Percentiles rank a stretch among this genome's conserved stretches.
These are phyloP conservation scores for Phialocephala sp. DNA, from an alignment of 2,329 filamentous ascomycete species.

Conservation along the genomic window DNA sequence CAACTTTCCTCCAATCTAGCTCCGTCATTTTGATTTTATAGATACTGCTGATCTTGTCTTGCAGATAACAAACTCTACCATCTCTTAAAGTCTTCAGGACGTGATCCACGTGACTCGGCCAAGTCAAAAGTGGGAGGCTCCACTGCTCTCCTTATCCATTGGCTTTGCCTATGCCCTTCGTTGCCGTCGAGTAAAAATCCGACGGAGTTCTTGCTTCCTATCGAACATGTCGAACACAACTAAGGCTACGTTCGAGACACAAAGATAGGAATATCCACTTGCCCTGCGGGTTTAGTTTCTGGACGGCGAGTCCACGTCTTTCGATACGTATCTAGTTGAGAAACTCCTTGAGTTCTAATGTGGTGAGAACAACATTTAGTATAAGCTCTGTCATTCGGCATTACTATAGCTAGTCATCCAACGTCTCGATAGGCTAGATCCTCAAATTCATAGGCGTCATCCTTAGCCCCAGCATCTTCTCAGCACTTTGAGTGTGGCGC, in stretches of 20 bases:
- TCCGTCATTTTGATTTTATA: not conserved
- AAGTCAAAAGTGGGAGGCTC: constrained; percentile 10
- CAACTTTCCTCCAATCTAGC: constrained; percentile 8
- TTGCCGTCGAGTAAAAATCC: constrained; percentile 5
- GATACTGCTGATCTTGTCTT: not conserved
- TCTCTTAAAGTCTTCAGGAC: not conserved
- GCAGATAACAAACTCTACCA: not conserved
- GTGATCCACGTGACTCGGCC: not conserved
- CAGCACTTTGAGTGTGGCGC: constrained; percentile 46
- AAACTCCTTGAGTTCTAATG: not conserved
- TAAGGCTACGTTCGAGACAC: not conserved
- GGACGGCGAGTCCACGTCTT: not conserved
- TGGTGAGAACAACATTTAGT: too few species aligned
- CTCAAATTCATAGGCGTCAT: constrained; percentile 11
- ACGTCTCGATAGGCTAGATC: constrained; percentile 7
- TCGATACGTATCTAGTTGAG: not conserved
- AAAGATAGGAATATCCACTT: not conserved
- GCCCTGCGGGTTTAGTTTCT: not conserved
- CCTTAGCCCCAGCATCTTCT: not conserved
- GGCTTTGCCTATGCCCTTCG: not conserved
- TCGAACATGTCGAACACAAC: not conserved
- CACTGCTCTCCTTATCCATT: constrained; percentile 1
- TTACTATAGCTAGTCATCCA: constrained; percentile 3
- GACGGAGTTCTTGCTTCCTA: constrained; percentile 8
- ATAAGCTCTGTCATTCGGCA: too few species aligned